Percentiles rank a stretch among this genome's conserved stretches.
Evolutionary conservation across 2,329 filamentous ascomycete species (phyloP).

Genomic region (Botrytis pseudocinerea): DNA sequence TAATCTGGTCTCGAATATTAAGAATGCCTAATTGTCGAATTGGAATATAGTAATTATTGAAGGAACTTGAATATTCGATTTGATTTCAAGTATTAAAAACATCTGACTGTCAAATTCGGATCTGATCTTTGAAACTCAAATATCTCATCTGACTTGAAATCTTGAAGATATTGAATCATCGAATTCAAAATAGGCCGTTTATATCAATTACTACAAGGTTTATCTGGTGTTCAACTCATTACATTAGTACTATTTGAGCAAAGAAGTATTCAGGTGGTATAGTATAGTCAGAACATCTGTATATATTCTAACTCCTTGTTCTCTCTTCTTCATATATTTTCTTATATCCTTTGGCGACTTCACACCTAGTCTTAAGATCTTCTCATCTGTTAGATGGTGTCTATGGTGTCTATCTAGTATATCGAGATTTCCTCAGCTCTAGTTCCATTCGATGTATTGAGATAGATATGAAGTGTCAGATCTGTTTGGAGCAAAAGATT

Average conservation of each 20-base stretch:
- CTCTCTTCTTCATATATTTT: not conserved
- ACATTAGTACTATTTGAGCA: not conserved
- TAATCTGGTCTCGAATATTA: too few relatives aligned
- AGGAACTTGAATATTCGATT: too few relatives aligned
- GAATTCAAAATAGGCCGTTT: not conserved
- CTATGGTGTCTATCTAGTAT: not conserved
- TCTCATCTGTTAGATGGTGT: rapidly evolving
- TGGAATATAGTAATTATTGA: too few relatives aligned
- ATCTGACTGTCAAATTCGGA: too few relatives aligned
- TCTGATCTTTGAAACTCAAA: too few relatives aligned
- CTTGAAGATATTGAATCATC: not conserved
- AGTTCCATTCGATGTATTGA: not conserved
- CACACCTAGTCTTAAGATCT: not conserved
- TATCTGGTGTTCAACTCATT: not conserved
- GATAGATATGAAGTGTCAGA: not conserved
- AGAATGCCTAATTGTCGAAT: too few relatives aligned
- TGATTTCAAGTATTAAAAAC: too few relatives aligned
- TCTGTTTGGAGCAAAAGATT: not conserved
- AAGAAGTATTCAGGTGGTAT: too few relatives aligned
- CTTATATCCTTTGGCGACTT: not conserved
- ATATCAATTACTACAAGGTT: not conserved
- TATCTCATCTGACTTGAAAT: not conserved
- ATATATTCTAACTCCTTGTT: not conserved
- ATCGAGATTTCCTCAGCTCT: not conserved
- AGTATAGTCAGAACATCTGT: not conserved